Evolutionary conservation across 73 alveolate species (phyloP).

Genomic region (Paramecium sonneborni): DNA sequence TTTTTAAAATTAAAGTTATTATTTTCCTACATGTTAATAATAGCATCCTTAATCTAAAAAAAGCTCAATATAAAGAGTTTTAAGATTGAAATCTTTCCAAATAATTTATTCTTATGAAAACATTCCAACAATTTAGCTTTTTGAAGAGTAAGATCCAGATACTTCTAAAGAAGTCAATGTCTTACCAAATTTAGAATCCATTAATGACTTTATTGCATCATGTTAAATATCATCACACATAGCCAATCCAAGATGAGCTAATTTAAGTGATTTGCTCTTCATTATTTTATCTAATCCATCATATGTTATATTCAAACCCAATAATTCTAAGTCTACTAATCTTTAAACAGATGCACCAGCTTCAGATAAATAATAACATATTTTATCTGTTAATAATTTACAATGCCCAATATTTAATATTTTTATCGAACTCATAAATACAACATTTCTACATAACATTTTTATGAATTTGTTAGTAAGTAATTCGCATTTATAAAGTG

Average conservation of each 20-base stretch:
- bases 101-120: neutral
- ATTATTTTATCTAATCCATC: slow-evolving; percentile 19
- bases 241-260: neutral
- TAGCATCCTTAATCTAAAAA: neutral
- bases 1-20: neutral
- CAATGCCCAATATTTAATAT: slow-evolving; percentile 14
- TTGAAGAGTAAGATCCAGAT: neutral
- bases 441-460: neutral
- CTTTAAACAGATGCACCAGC: neutral
- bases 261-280: neutral
- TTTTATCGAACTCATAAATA: neutral
- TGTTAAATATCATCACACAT: slow-evolving; percentile 17
- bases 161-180: neutral
- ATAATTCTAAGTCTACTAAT: neutral
- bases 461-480: neutral
- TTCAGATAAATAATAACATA: neutral
- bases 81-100: slow-evolving; percentile 24
- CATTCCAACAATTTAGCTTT: neutral
- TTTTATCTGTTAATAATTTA: neutral
- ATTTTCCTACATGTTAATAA: neutral
- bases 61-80: neutral
- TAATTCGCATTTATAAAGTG: neutral
- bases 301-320: neutral
- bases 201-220: neutral
- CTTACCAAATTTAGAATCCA: slow-evolving; percentile 36